Evolutionary conservation across 192 early-diverging fungal genomes (phyloP).

Genomic region (Coemansia guatemalensis): DNA sequence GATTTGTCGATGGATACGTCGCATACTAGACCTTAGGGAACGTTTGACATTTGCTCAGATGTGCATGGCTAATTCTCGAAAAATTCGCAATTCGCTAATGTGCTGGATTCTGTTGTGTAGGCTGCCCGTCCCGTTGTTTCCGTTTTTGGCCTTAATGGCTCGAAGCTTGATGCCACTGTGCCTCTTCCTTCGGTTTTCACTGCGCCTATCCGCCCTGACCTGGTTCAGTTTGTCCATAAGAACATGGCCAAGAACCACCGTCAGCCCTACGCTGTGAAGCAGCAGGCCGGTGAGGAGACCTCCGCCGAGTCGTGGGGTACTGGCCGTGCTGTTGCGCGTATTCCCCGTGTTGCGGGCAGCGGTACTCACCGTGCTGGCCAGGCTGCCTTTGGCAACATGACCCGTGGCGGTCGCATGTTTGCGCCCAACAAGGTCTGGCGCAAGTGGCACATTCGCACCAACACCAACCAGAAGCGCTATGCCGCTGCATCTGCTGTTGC

Average conservation of each 20-base stretch:
- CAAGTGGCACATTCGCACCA: constrained; percentile 99
- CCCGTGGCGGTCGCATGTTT: constrained; percentile 99
- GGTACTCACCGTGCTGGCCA: constrained; percentile 98
- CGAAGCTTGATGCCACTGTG: constrained; percentile 70
- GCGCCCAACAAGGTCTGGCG: constrained; percentile 99
- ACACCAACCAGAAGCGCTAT: constrained; percentile 98
- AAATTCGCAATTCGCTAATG: not conserved
- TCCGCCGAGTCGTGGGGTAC: constrained; percentile 98
- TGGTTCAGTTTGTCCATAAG: constrained; percentile 94
- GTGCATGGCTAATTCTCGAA: not conserved
- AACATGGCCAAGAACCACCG: constrained; percentile 99
- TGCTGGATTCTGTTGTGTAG: constrained; percentile 26
- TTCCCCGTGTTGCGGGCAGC: constrained; percentile 93
- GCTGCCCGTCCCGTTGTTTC: constrained; percentile 83
- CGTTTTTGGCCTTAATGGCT: constrained; percentile 82
- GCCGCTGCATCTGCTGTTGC: constrained; percentile 96
- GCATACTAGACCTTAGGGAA: not conserved
- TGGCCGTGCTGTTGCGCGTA: constrained; percentile 99
- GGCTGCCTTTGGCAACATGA: constrained; percentile 99
- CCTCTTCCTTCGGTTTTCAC: constrained; percentile 90
- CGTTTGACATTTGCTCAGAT: not conserved
- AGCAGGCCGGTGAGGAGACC: constrained; percentile 98
- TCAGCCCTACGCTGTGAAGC: constrained; percentile 93
- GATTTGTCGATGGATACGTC: not conserved
- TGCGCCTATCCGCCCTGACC: constrained; percentile 95